phyloP scores from a whole-genome alignment of 1,284 basidiomycete species.

The Pascua guehoae region DNA sequence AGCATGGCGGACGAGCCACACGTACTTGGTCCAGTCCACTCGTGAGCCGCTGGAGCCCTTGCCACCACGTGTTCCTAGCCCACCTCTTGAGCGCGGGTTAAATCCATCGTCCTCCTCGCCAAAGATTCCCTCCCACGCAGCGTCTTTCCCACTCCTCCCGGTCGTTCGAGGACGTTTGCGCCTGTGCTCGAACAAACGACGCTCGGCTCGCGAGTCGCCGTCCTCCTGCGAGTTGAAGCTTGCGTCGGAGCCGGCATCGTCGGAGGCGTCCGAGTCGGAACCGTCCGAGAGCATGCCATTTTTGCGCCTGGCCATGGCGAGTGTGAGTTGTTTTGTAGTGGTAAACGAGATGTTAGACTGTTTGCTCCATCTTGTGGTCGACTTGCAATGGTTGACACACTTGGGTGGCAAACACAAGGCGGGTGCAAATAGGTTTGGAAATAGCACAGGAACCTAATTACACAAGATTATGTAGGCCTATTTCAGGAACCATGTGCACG shows the following conservation, averaged over 20 bases:
- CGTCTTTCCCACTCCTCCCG: conserved; percentile 63
- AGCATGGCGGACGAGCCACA: not conserved
- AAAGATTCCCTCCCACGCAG: conserved; percentile 79
- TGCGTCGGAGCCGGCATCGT: conserved; percentile 52
- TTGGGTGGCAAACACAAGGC: too few relatives aligned
- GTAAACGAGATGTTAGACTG: too few relatives aligned
- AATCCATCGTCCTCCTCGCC: conserved; percentile 61
- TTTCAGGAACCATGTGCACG: too few relatives aligned
- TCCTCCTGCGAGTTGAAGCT: conserved; percentile 57
- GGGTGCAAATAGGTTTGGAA: too few relatives aligned
- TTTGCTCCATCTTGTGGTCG: not conserved
- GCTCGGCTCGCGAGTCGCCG: conserved; percentile 69
- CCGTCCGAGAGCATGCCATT: conserved; percentile 70
- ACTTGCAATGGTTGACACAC: not conserved
- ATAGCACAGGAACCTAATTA: too few relatives aligned
- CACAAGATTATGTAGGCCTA: too few relatives aligned
- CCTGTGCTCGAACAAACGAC: conserved; percentile 67
- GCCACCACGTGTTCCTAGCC: conserved; percentile 26
- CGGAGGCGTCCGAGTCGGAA: conserved; percentile 58
- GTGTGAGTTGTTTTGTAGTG: not conserved
- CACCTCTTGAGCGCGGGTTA: not conserved
- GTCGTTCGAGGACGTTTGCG: conserved; percentile 63
- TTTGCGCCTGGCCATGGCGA: conserved; percentile 74
- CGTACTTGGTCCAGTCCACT: conserved; percentile 63
- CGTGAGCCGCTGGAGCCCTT: conserved; percentile 55